These are phyloP conservation scores for Bretschneidera sinensis DNA, from an alignment of 345 rosid species.

Conservation along the genomic window DNA sequence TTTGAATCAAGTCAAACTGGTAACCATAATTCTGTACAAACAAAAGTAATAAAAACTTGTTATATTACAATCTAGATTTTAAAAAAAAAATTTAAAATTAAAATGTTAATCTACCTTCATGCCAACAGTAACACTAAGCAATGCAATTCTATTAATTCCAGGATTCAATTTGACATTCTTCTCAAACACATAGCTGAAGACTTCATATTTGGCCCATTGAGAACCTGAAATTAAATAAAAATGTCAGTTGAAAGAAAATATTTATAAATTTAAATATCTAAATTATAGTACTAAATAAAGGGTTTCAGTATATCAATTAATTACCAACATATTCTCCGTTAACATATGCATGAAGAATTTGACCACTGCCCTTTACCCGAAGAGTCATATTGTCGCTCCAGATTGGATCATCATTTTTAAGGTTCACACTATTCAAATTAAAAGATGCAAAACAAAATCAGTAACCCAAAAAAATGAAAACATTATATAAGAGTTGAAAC, in stretches of 20 bases:
- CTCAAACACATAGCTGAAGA: conserved; percentile 33
- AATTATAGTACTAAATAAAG: neutral
- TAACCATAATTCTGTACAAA: conserved; percentile 41
- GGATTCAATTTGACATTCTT: conserved; percentile 25
- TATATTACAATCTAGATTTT: neutral
- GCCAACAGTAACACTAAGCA: conserved; percentile 60
- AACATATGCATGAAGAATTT: conserved; percentile 53
- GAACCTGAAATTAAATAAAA: conserved; percentile 25
- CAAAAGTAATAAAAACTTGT: neutral
- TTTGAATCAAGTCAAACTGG: conserved; percentile 20
- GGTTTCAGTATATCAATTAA: neutral
- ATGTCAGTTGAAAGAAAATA: too few species aligned
- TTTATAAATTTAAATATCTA: neutral
- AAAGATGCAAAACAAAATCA: too few species aligned
- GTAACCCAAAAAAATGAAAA: too few species aligned
- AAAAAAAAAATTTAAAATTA: too few species aligned
- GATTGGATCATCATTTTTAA: conserved; percentile 35
- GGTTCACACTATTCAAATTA: conserved; percentile 17
- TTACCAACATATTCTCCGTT: conserved; percentile 40
- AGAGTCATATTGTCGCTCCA: conserved; percentile 39
- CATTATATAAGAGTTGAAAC: too few species aligned
- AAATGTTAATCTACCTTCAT: conserved; percentile 27
- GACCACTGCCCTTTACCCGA: conserved; percentile 44
- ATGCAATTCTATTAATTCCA: conserved; percentile 44
- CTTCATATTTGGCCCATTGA: conserved; percentile 30